Percentiles rank a stretch among this genome's conserved stretches.
phyloP scores from a whole-genome alignment of 345 rosid genomes.

The Hibiscus syriacus region DNA sequence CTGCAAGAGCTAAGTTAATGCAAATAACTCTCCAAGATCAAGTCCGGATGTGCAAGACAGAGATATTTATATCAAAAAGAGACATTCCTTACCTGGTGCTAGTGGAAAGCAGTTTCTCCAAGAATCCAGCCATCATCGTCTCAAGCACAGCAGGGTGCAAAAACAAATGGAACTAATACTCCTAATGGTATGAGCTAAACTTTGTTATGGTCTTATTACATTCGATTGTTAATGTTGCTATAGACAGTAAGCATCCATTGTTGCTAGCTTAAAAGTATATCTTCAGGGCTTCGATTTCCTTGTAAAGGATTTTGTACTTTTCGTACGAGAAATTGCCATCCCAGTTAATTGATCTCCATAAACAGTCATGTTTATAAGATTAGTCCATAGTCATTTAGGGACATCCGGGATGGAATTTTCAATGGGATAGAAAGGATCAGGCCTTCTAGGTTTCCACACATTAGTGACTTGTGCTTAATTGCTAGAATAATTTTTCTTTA shows the following conservation, averaged over 20 bases:
- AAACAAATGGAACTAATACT: slow-evolving; percentile 37
- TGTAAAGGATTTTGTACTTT: too few species aligned
- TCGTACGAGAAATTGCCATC: neutral
- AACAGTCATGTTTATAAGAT: neutral
- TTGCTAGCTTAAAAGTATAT: neutral
- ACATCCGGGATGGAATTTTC: neutral
- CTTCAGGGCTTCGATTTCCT: too few species aligned
- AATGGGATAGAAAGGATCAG: neutral
- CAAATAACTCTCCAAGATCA: slow-evolving; percentile 81
- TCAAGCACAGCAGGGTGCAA: slow-evolving; percentile 56
- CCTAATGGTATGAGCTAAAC: slow-evolving; percentile 32
- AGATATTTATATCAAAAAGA: slow-evolving; percentile 67
- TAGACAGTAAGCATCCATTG: too few species aligned
- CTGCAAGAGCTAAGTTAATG: slow-evolving; percentile 54
- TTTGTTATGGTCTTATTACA: neutral
- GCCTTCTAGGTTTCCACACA: neutral
- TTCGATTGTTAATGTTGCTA: neutral
- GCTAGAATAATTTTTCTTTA: slow-evolving; percentile 9
- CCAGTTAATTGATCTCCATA: neutral
- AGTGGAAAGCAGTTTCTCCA: slow-evolving; percentile 89
- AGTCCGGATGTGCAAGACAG: slow-evolving; percentile 83
- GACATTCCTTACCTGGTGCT: slow-evolving; percentile 76
- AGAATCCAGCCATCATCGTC: slow-evolving; percentile 54
- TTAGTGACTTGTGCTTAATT: neutral
- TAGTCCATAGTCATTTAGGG: neutral